phyloP scores from a whole-genome alignment of 352 stramenopile genomes.

The Phytophthora crassamura region DNA sequence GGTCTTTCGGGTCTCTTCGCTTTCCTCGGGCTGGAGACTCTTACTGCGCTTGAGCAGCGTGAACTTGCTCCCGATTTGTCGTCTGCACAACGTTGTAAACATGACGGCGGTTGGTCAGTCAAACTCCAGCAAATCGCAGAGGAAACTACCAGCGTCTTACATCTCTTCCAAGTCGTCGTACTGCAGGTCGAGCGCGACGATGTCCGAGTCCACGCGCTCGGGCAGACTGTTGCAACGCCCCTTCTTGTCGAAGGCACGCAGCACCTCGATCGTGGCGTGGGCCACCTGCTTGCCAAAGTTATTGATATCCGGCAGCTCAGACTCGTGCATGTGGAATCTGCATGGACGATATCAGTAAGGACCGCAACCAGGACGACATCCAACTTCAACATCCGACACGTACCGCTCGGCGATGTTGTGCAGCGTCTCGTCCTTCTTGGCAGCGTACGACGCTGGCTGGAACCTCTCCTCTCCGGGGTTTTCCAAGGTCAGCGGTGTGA shows the following conservation, averaged over 20 bases:
- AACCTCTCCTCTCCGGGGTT: neutral
- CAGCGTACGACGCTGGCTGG: neutral
- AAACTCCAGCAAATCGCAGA: constrained; percentile 4
- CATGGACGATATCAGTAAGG: neutral
- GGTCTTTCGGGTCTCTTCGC: constrained; percentile 15
- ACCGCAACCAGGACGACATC: too few relatives aligned
- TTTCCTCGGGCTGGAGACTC: constrained; percentile 13
- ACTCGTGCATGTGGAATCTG: constrained; percentile 59
- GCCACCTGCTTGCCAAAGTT: constrained; percentile 47
- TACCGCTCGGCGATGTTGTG: constrained; percentile 17
- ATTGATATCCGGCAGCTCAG: constrained; percentile 62
- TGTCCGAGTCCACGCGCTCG: constrained; percentile 24
- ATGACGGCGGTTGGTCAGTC: neutral
- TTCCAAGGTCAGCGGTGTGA: constrained; percentile 5
- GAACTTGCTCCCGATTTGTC: constrained; percentile 20
- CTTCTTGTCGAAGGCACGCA: constrained; percentile 54
- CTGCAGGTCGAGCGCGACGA: constrained; percentile 19
- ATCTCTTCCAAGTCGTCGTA: constrained; percentile 18
- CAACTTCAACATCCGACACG: neutral
- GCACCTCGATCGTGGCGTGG: constrained; percentile 48
- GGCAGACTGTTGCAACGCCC: constrained; percentile 51
- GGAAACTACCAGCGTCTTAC: constrained; percentile 4
- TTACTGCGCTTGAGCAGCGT: constrained; percentile 22
- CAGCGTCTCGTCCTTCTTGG: constrained; percentile 11
- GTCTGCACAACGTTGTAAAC: neutral